Percentiles rank a stretch among this genome's conserved stretches.
Conservation (phyloP, 805 yeast species). For the Barnettozyma californica region DNA sequence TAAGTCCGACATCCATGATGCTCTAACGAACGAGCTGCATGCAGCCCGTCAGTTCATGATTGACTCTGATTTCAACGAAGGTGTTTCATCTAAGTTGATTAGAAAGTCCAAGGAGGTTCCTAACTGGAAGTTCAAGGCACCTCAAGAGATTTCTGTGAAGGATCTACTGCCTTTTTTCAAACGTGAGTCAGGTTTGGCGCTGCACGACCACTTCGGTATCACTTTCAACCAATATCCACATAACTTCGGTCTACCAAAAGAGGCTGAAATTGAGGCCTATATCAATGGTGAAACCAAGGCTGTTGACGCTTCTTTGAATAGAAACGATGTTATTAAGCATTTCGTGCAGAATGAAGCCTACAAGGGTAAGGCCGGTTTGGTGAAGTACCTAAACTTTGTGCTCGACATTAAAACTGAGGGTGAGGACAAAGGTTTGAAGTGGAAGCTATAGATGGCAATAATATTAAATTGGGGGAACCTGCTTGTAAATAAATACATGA, state of each 20-base stretch:
- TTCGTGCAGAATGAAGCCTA: slow-evolving; percentile 41
- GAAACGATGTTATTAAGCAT: slow-evolving; percentile 58
- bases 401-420: slow-evolving; percentile 32
- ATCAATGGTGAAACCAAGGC: slow-evolving; percentile 50
- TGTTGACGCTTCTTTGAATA: slow-evolving; percentile 36
- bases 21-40: slow-evolving; percentile 66
- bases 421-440: slow-evolving; percentile 11
- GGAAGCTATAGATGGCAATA: slow-evolving; percentile 21
- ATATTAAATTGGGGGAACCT: neutral
- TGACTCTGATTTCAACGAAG: slow-evolving; percentile 61
- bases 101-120: slow-evolving; percentile 55
- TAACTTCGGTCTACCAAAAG: slow-evolving; percentile 77
- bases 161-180: slow-evolving; percentile 29
- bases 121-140: slow-evolving; percentile 40
- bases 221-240: slow-evolving; percentile 41
- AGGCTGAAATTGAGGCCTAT: slow-evolving; percentile 55
- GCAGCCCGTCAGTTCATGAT: slow-evolving; percentile 73
- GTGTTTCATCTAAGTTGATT: slow-evolving; percentile 58
- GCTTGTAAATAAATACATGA: slow-evolving; percentile 3
- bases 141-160: slow-evolving; percentile 31
- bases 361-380: slow-evolving; percentile 54
- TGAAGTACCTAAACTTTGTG: slow-evolving; percentile 51
- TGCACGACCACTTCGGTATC: slow-evolving; percentile 26
- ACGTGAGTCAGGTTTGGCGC: slow-evolving; percentile 26
- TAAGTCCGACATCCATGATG: slow-evolving; percentile 51